Evolutionary conservation across 345 rosid species (phyloP), one percentile per base, ranked within the genome.

Genomic region (Lepidium sativum): DNA sequence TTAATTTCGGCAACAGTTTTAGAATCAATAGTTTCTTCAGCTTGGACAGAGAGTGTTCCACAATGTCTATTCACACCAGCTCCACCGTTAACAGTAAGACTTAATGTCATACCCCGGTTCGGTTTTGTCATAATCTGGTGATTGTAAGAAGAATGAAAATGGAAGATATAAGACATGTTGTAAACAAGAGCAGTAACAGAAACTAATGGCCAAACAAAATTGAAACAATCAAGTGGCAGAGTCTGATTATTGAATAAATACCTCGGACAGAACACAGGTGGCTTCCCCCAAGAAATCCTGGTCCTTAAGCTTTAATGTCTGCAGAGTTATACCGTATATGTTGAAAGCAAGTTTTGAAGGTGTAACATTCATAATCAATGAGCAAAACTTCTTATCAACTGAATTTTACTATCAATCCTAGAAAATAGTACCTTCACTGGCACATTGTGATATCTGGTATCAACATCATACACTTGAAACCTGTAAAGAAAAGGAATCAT

Each of bases 211-310:
- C 37, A 29, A 71, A 61, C 34, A 61, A 52, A 61, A 43, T 40
- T 20, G 55, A 55, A 37, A 11, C 12, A 32, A 43, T 60, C 13
- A 27, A 9, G 63, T 37, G 44, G 14, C 9, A 62, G 33, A 25
- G 34, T 39, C 37, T 3, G 10, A 3, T 4, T 11, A 47, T 8
- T 17, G 39, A 45, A 45, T 25, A 23, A 57, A 67, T 59, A 75
- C 90, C 82, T 87, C 85, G 0, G 90, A 87, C 4, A 88, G 78
- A 63, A 77, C 79, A 79, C 96, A 87, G 0, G 60, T 78, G 52
- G 89, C 84, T 78, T 91, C 91, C 78, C 92, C 97, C 68, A 91
- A 70, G 72, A 79, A 91, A n/a, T 91, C 80, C 16, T 87, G 95
- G 41, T 83, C 88, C 67, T 81, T 59, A 44, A 87, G 77, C 78